Evolutionary conservation across 2,329 filamentous ascomycete genomes (phyloP), one percentile per base, ranked within the genome.

Genomic region (Pestalotiopsis sp.): DNA sequence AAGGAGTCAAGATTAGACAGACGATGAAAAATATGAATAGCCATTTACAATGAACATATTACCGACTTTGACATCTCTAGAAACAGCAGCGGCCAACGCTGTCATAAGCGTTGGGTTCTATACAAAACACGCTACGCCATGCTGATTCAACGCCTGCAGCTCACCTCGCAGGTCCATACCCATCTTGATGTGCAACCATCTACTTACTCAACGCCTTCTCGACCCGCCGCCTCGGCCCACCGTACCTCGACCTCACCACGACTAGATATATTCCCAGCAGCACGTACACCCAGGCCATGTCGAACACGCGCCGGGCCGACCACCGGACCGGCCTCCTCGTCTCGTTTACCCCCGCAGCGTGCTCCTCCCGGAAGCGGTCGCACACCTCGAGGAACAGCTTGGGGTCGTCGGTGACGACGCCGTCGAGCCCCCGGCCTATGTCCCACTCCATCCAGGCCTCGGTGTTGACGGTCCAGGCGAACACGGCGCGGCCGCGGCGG

Each of bases 391-490:
- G 76, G 74, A 90, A 95, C 71, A 86, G 79, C 75, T 86, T 86
- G 1, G 93, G 92, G 72, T 97, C 90, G 75, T 98, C 94, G 0
- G 94, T 97, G 65, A 97, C 90, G 4, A 97, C 91, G 0, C 93
- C 94, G 73, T 97, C 92, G 1, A 97, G 81, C n/a, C 68, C 73
- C 56, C 86, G 81, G 35, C 84, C 79, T 40, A 97, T 88, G 70
- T 89, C 86, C 93, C 94, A 97, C 73, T 89, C 86, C 94, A 98
- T 98, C 79, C 89, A 87, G 63, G 85, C 83, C 70, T 88, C 86
- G 14, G 91, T 86, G 76, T 98, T 97, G 64, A 97, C 92, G 0
- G 94, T 98, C 95, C 95, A 98, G 0, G 89, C 86, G 73, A 91
- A 90, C 4, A 98, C 82, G 3, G 86, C 85, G 24, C 91, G 85